Percentiles rank a stretch among this genome's conserved stretches.
phyloP scores from a whole-genome alignment of 2,329 filamentous ascomycete genomes.

The Arthrobotrys sinensis region DNA sequence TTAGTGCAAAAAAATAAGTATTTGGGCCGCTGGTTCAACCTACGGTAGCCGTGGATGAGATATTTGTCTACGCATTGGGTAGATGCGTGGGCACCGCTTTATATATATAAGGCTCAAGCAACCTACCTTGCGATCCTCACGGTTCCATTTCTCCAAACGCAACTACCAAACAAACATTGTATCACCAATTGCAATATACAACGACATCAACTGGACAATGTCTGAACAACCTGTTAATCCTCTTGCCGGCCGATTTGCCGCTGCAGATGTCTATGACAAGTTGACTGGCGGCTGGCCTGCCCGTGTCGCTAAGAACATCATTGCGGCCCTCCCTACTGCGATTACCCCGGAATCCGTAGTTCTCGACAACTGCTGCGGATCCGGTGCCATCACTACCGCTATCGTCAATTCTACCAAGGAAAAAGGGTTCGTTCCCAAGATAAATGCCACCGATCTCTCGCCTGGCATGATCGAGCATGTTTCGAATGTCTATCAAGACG shows the following conservation, averaged over 20 bases:
- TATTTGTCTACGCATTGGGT: too few species aligned
- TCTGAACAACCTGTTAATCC: conserved; percentile 8
- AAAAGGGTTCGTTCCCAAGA: conserved; percentile 31
- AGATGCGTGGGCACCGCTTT: conserved; percentile 1
- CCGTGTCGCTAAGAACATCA: conserved; percentile 37
- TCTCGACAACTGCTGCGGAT: conserved; percentile 57
- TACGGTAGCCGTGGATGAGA: not conserved
- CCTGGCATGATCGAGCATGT: conserved; percentile 46
- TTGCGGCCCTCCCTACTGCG: conserved; percentile 11
- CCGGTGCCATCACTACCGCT: conserved; percentile 53
- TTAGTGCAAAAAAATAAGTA: not conserved
- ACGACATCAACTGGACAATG: not conserved
- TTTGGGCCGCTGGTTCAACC: conserved; percentile 7
- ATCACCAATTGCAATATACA: not conserved
- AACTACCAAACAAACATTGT: conserved; percentile 6
- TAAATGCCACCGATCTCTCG: conserved; percentile 52
- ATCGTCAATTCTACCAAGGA: conserved; percentile 28
- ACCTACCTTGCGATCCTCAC: not conserved
- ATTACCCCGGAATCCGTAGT: conserved; percentile 41
- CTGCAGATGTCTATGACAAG: conserved; percentile 52
- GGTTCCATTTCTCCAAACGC: not conserved
- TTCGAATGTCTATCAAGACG: conserved; percentile 15
- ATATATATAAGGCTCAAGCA: not conserved
- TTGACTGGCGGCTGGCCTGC: conserved; percentile 55
- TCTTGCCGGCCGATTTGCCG: conserved; percentile 20